Conservation (phyloP, 2,329 filamentous ascomycete genomes). For the Lasiodiplodia citricola region DNA sequence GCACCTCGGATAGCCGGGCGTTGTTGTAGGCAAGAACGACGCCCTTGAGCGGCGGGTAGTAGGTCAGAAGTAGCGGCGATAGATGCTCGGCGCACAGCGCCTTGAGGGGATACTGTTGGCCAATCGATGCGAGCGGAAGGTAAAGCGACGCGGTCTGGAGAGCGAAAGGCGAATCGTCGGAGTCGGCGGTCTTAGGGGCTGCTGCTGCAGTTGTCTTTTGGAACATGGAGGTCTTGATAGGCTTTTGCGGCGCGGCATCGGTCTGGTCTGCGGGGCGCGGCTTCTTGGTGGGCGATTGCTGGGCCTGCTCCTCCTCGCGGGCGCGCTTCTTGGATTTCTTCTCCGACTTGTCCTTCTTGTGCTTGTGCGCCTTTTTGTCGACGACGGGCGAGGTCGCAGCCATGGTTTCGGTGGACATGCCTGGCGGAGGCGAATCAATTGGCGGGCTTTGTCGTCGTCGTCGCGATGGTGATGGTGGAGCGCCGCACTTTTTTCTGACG, state of each 20-base stretch:
- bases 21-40: conserved; percentile 78
- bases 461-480: conserved; percentile 1
- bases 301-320: conserved; percentile 27
- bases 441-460: neutral
- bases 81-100: conserved; percentile 76
- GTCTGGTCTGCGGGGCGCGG: conserved; percentile 15
- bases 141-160: conserved; percentile 82
- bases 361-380: conserved; percentile 49
- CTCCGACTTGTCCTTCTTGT: conserved; percentile 41
- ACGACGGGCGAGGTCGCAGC: conserved; percentile 30
- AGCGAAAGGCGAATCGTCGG: conserved; percentile 63
- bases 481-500: conserved; percentile 24
- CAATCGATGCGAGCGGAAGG: conserved; percentile 73
- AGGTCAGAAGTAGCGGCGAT: conserved; percentile 75
- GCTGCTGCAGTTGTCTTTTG: neutral
- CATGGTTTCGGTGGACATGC: conserved; percentile 36
- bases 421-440: conserved; percentile 37
- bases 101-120: conserved; percentile 72
- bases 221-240: neutral
- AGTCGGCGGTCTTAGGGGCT: neutral
- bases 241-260: neutral
- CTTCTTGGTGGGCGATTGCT: conserved; percentile 25
- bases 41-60: conserved; percentile 73
- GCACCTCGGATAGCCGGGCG: conserved; percentile 66
- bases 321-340: conserved; percentile 37